Percentiles rank a stretch among this genome's conserved stretches.
These are phyloP conservation scores for Syzygium syzygioides DNA, from an alignment of 441 rosid genomes.

Conservation along the genomic window DNA sequence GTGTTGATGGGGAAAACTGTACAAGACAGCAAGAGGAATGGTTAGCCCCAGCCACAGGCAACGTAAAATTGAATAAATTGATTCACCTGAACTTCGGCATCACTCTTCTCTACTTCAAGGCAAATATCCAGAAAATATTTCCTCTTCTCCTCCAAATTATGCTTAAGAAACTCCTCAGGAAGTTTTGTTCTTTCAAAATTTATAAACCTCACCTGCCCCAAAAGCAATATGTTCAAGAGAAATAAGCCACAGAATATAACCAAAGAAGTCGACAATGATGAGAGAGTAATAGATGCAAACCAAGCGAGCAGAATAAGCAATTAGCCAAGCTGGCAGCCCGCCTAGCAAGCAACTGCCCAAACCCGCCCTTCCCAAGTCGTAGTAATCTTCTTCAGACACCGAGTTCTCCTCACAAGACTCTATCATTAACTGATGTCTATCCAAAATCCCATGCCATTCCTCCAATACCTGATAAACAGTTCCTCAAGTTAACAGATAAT, in stretches of 20 bases:
- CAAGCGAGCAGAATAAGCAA: constrained; percentile 95
- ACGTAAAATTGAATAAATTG: neutral
- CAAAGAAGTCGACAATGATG: neutral
- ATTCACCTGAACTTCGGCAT: constrained; percentile 97
- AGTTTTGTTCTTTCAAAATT: constrained; percentile 95
- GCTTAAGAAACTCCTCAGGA: constrained; percentile 85
- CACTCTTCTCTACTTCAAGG: constrained; percentile 92
- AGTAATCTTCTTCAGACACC: constrained; percentile 94
- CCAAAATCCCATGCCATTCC: constrained; percentile 91
- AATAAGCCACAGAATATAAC: neutral
- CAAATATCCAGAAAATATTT: constrained; percentile 70
- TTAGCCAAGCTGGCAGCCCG: constrained; percentile 94
- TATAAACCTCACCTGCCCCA: constrained; percentile 89
- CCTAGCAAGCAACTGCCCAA: constrained; percentile 98
- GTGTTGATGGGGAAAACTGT: neutral
- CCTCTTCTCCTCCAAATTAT: constrained; percentile 92
- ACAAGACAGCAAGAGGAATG: neutral
- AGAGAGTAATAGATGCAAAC: constrained; percentile 33
- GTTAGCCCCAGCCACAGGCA: neutral
- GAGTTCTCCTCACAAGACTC: constrained; percentile 84
- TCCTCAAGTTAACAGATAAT: constrained; percentile 1
- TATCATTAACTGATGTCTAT: constrained; percentile 82
- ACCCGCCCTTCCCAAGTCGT: constrained; percentile 97
- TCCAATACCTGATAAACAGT: constrained; percentile 56
- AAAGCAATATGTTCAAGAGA: constrained; percentile 14